Base-by-base conservation (phyloP, 1,139 yeast species). In the Eremothecium coryli region DNA sequence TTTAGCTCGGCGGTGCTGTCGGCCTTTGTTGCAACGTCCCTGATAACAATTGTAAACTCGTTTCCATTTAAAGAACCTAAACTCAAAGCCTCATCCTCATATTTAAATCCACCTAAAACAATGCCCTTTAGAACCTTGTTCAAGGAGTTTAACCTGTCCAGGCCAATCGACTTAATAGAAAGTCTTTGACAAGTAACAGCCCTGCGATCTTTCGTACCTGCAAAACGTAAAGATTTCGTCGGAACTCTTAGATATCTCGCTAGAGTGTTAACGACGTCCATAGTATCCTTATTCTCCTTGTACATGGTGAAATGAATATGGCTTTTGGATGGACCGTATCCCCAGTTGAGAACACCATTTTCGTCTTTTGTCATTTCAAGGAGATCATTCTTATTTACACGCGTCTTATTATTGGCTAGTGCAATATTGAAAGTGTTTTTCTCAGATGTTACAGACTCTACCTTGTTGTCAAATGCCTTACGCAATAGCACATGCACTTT, bases 141-240 rank as follows among this genome's bases (percentile, higher is more conserved):
- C 43, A 90, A 66, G 3, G 82, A 73, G 39, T 76, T 77, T 5
- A 88, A 73, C 49, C 98, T 68, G 26, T 78, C 86, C n/a, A 81
- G 81, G 42, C 76, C 73, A 37, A 85, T 76, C 42, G 73, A 74
- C 34, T 76, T 72, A 38, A 88, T 65, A 26, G 88, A 76, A 39
- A 82, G 72, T 42, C 75, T 71, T 60, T 90, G 99, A 37, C 86
- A 85, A 1, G 99, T 93, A 16, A 84, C 90, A 36, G 94, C 99
- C 53, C 99, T 74, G 50, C 97, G 74, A 58, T 90, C 99, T 52
- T 90, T 90, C 4, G 98, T 93, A 14, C 99, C 99, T 0, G 97
- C 94, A 58, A 78, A 86, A 36, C 82, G 69, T 25, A 90, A 68
- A 23, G 66, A 57, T 46, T 78, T 81, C 5, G 80, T 67, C 12